Evolutionary conservation across 805 yeast species (phyloP).

Genomic region (Metschnikowia lochheadii): DNA sequence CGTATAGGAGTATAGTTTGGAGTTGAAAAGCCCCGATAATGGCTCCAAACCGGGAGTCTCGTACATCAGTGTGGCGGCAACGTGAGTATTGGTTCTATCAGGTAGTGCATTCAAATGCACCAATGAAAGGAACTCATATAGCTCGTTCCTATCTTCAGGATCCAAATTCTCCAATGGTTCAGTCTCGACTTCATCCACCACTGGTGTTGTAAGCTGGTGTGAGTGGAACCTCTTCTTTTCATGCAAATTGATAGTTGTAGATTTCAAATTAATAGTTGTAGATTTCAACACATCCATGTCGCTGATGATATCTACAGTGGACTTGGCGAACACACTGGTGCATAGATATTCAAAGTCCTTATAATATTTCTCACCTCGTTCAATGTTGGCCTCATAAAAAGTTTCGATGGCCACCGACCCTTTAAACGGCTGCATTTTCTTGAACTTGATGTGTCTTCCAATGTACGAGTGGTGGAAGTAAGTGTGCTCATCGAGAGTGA

Average conservation of each 20-base stretch:
- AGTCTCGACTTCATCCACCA: background rate
- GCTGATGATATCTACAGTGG: background rate
- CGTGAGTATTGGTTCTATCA: constrained; percentile 8
- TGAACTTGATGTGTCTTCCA: constrained; percentile 13
- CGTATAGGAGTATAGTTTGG: background rate
- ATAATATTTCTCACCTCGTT: constrained; percentile 1
- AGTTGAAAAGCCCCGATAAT: background rate
- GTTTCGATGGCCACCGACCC: constrained; percentile 7
- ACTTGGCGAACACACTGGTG: constrained; percentile 6
- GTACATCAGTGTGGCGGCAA: constrained; percentile 10
- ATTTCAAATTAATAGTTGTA: background rate
- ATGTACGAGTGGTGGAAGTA: constrained; percentile 13
- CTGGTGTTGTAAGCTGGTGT: background rate
- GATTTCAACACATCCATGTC: background rate
- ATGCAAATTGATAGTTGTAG: too few relatives aligned
- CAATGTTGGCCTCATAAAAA: constrained; percentile 1
- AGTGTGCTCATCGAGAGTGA: constrained; percentile 11
- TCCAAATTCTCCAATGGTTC: background rate
- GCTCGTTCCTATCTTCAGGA: constrained; percentile 2
- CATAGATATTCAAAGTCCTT: constrained; percentile 11
- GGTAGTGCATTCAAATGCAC: constrained; percentile 15
- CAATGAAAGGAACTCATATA: constrained; percentile 14
- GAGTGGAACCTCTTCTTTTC: background rate
- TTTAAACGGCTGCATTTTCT: constrained; percentile 11
- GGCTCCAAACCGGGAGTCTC: constrained; percentile 5